Evolutionary conservation across 2,329 filamentous ascomycete species (phyloP), one percentile per base, ranked within the genome.

Genomic region (Nannizziopsis barbatae): DNA sequence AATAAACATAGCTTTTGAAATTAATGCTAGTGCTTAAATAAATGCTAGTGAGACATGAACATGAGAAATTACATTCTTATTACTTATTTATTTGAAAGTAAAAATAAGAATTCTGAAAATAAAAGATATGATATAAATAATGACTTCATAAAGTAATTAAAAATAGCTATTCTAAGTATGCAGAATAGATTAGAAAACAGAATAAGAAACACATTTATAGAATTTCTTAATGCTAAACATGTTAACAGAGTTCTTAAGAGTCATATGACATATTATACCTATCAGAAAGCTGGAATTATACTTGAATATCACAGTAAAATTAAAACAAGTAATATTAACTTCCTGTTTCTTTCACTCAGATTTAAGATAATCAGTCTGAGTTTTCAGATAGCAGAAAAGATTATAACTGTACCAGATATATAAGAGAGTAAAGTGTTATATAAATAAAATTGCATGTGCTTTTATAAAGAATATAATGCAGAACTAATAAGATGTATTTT

Each of bases 41-140:
- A 78, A 79, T 11, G 71, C 68, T 15, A 81, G 66, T 37, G 71
- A 71, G 22, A 76, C 62, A 55, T 81, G 75, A 3, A 79, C 65
- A 53, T 72, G 71, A 15, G 76, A 72, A 37, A 79, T 66, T 10
- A 75, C 67, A 49, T 75, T 74, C 32, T 69, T 70, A 50, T 77
- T 71, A 4, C 69, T 69, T 2, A 69, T 58, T n/a, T 73, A 68
- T 27, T 65, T 64, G 8, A 76, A 65, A 27, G 70, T 64, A 10
- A 71, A 55, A 2, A 62, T 58, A 5, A 75, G 63, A 0, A 68
- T 71, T 27, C 67, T 60, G 55, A 67, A 68, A 8, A 66, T 60
- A 33, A 77, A 57, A 47, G 37, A 47, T 5, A 37, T 5, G 11
- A 37, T 15, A 47, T 47, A 47, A 15, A 33, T 35, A 32, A 47